Evolutionary conservation across 108 stramenopile species (phyloP).

Genomic region (Nitzschia inconspicua): DNA sequence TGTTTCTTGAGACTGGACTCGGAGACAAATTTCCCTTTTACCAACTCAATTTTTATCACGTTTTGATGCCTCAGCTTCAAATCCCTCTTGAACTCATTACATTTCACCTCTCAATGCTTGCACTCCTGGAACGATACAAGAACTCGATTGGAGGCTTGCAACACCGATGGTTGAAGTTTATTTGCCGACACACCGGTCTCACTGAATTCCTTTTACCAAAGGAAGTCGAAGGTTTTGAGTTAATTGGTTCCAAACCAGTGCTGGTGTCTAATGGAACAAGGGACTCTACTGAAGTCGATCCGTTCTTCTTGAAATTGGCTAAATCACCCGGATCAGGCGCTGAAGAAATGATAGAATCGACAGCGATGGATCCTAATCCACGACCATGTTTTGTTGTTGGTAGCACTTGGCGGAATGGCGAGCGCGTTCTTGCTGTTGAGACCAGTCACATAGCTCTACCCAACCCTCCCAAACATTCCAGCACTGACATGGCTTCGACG

Average conservation of each 20-base stretch:
- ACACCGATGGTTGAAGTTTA: slow-evolving; percentile 66
- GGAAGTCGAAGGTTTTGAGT: slow-evolving; percentile 51
- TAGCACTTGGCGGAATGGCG: slow-evolving; percentile 39
- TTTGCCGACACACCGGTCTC: slow-evolving; percentile 53
- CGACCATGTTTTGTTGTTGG: slow-evolving; percentile 32
- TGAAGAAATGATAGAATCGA: slow-evolving; percentile 23
- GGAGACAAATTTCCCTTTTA: slow-evolving; percentile 44
- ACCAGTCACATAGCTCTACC: slow-evolving; percentile 29
- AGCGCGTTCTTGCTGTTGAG: slow-evolving; percentile 30
- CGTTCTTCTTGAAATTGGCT: slow-evolving; percentile 65
- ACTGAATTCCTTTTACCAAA: slow-evolving; percentile 64
- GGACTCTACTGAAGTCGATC: slow-evolving; percentile 33
- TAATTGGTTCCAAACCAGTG: slow-evolving; percentile 46
- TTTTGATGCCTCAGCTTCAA: slow-evolving; percentile 84
- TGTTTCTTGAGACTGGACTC: slow-evolving; percentile 41
- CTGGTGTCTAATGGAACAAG: slow-evolving; percentile 14
- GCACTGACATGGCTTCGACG: too few species aligned
- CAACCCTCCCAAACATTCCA: not conserved
- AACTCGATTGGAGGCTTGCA: slow-evolving; percentile 77
- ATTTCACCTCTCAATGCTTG: slow-evolving; percentile 91
- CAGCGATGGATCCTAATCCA: not conserved
- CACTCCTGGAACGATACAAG: slow-evolving; percentile 84
- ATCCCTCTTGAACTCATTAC: slow-evolving; percentile 88
- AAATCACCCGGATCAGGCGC: too few species aligned
- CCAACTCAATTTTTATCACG: slow-evolving; percentile 72